These are phyloP conservation scores for Beverwykella pulmonaria DNA, from an alignment of 495 filamentous ascomycete species.

Conservation along the genomic window DNA sequence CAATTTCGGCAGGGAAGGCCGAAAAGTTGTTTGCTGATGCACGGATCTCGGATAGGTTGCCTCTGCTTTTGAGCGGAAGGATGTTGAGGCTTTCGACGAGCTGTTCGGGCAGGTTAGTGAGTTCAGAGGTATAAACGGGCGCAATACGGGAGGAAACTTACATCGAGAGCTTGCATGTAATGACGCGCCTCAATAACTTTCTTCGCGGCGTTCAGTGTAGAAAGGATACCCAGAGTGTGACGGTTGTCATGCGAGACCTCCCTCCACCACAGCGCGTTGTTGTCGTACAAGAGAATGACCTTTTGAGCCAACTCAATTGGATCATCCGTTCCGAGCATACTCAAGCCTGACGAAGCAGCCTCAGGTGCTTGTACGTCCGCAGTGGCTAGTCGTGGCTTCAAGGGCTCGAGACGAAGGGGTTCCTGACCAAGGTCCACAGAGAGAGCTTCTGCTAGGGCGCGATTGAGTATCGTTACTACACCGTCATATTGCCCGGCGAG, in stretches of 20 bases:
- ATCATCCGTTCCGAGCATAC: conserved; percentile 83
- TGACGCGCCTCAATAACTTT: conserved; percentile 64
- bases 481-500: conserved; percentile 92
- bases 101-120: conserved; percentile 50
- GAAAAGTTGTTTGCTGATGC: conserved; percentile 70
- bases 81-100: conserved; percentile 71
- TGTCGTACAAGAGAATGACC: conserved; percentile 79
- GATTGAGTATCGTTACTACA: conserved; percentile 84
- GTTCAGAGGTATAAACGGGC: too few species aligned
- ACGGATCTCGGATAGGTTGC: conserved; percentile 73
- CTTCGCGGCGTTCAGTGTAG: conserved; percentile 80
- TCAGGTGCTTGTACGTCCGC: conserved; percentile 34
- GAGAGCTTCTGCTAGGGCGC: conserved; percentile 84
- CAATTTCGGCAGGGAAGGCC: conserved; percentile 72
- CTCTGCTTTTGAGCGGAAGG: conserved; percentile 72
- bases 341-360: conserved; percentile 63
- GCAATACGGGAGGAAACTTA: conserved; percentile 65
- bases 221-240: conserved; percentile 68
- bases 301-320: conserved; percentile 74
- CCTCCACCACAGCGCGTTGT: conserved; percentile 70
- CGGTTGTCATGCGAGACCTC: conserved; percentile 68
- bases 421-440: conserved; percentile 79
- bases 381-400: conserved; percentile 62
- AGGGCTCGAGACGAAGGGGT: conserved; percentile 71
- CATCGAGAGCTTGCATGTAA: conserved; percentile 80